These are phyloP conservation scores for Colletotrichum sp. DNA, from an alignment of 2,329 filamentous ascomycete genomes.

Conservation along the genomic window DNA sequence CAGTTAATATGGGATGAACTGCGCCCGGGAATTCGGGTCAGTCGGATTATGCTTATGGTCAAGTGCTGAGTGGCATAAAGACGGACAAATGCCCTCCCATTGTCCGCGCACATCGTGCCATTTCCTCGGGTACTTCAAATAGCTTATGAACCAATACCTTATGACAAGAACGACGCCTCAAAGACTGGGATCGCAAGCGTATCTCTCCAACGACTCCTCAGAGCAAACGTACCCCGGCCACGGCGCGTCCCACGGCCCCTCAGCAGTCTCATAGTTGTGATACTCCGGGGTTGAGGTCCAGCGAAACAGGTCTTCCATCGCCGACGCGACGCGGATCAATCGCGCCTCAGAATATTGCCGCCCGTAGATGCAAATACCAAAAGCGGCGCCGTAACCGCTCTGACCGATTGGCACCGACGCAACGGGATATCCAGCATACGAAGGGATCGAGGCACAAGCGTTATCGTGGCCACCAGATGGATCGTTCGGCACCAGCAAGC, in stretches of 20 bases:
- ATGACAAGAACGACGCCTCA: not conserved
- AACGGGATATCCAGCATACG: slow-evolving; percentile 8
- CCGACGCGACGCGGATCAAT: not conserved
- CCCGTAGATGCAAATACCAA: not conserved
- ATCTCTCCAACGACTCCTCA: not conserved
- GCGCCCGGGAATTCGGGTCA: not conserved
- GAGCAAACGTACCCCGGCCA: slow-evolving; percentile 12
- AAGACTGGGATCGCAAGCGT: slow-evolving; percentile 15
- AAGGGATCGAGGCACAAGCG: slow-evolving; percentile 5
- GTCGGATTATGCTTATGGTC: not conserved
- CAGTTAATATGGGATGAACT: not conserved
- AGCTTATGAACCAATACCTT: not conserved
- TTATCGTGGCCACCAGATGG: not conserved
- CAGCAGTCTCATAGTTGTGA: not conserved
- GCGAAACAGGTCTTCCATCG: not conserved
- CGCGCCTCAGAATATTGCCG: not conserved
- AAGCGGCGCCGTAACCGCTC: not conserved
- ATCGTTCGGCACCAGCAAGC: slow-evolving; percentile 8
- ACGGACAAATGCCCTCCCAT: not conserved
- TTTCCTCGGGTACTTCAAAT: not conserved
- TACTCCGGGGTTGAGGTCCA: not conserved
- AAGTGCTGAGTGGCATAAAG: not conserved
- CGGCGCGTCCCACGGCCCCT: not conserved
- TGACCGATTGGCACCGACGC: not conserved
- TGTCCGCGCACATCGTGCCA: not conserved